Base-by-base conservation (phyloP, 2,329 filamentous ascomycete species). In the Phialophora verrucosa region DNA sequence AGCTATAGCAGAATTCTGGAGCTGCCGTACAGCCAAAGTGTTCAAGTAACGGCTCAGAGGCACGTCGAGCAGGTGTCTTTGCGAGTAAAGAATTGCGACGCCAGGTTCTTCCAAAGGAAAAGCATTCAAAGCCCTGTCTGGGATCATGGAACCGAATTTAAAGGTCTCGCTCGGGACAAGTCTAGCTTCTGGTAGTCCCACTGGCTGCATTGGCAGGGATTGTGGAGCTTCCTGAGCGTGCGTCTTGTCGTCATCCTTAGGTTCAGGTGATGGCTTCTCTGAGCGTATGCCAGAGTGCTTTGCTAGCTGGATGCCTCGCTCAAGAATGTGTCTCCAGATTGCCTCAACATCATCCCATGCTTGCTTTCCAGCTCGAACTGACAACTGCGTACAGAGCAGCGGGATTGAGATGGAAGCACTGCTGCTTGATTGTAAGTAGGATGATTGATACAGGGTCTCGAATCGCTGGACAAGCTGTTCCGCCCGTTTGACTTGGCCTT, bases 381-480 rank as follows among this genome's bases (percentile, higher is more conserved):
- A 29, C 53, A 55, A 17, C 17, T 4, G 53, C 27, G 53, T 29
- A 32, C 64, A 67, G 47, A 67, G 72, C 20, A 78, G 67, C 0
- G 78, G 78, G 31, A 83, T 78, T 35, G 68, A 68, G 4, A 62
- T 56, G 27, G 58, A 17, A 12, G 42, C 23, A 29, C 44, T 62
- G 47, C 27, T 49, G 51, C 61, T 27, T 7, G 62, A 32, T 20
- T 60, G 42, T n/a, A 67, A 60, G 38, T 62, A 68, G 53, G 65
- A 62, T 29, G 65, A 59, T n/a, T 23, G 80, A 72, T 54, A 77
- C 75, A 32, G 78, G 31, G 64, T 62, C 14, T 64, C 77, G 72
- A 87, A 90, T 57, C 85, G 74, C 32, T 84, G 78, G 70, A 89
- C 83, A 5, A 92, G 78, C 62, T 85, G 78, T 67, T 84, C 78